Evolutionary conservation across 768 basidiomycete species (phyloP).

Genomic region (Russula compacta): DNA sequence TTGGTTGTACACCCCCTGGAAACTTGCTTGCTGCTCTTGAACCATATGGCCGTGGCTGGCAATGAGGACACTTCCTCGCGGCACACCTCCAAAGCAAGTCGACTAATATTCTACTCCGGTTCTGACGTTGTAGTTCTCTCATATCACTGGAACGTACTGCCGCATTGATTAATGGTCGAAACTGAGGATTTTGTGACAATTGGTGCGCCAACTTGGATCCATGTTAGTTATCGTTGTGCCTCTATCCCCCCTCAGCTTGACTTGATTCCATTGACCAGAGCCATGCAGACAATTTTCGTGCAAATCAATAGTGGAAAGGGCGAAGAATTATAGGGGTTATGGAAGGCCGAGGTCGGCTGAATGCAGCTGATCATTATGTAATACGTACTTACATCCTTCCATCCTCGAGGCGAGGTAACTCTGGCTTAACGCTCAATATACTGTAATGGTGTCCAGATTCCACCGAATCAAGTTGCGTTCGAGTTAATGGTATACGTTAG

Average conservation of each 20-base stretch:
- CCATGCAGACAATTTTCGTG: not conserved
- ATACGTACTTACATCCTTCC: not conserved
- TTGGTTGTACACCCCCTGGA: not conserved
- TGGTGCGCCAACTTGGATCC: not conserved
- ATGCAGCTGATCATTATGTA: conserved; percentile 3
- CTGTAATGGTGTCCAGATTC: no score
- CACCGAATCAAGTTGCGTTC: not conserved
- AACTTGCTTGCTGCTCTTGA: not conserved
- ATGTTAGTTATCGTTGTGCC: not conserved
- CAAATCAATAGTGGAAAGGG: not conserved
- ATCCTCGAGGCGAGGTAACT: conserved; percentile 10
- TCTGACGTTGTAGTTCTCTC: not conserved
- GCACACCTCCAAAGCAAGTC: not conserved
- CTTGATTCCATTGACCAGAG: not conserved
- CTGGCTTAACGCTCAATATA: conserved; percentile 8
- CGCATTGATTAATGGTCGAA: not conserved
- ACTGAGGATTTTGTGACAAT: not conserved
- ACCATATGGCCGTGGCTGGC: not conserved
- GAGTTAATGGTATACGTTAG: not conserved
- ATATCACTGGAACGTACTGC: not conserved
- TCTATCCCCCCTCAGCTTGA: not conserved
- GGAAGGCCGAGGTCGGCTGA: not conserved
- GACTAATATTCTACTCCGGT: not conserved
- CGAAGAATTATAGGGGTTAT: not conserved
- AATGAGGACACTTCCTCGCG: not conserved